Base-by-base conservation (phyloP, 1,284 basidiomycete species). In the Tetrapyrgos nigripes region DNA sequence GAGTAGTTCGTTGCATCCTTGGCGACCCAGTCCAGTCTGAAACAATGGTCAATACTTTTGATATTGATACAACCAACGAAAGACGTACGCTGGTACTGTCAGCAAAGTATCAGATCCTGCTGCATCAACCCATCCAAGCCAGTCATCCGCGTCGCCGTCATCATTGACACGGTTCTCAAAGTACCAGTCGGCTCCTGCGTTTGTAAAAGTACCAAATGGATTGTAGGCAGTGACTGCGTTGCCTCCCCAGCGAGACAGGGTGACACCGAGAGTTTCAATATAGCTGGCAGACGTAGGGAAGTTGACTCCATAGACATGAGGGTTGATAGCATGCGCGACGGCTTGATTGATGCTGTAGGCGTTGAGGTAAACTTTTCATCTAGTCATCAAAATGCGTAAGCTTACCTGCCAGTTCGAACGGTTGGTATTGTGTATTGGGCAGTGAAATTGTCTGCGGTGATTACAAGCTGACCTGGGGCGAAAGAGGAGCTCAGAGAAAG, bases 141-240 rank as follows among this genome's bases (percentile, higher is more conserved):
- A 83, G 35, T 71, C 76, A 60, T 83, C 80, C 10, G 78, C 79
- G 58, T 68, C 58, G 59, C 67, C 63, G n/a, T n/a, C n/a, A 62
- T 75, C 71, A 48, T 68, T 69, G 17, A 63, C 72, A 17, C 82
- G 73, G 62, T 83, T 83, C 68, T 83, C 81, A 50, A 83, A 83
- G 67, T 76, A 83, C 81, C 81, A 83, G 59, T 83, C 81, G 40
- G 71, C 76, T 49, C 81, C 82, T 3, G 82, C 82, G 54, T 83
- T 83, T 2, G 81, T 83, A 62, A 82, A 82, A 29, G 73, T 74
- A 29, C 80, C 81, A 53, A 73, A 71, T 3, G 80, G 80, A 61
- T 83, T 83, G 66, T 83, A 83, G 1, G 82, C 76, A 4, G 81
- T 83, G 9, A 81, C 81, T 23, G 82, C 81, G 59, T 83, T 83